Conservation (phyloP, 495 filamentous ascomycete genomes). For the Wilcoxina mikolae region DNA sequence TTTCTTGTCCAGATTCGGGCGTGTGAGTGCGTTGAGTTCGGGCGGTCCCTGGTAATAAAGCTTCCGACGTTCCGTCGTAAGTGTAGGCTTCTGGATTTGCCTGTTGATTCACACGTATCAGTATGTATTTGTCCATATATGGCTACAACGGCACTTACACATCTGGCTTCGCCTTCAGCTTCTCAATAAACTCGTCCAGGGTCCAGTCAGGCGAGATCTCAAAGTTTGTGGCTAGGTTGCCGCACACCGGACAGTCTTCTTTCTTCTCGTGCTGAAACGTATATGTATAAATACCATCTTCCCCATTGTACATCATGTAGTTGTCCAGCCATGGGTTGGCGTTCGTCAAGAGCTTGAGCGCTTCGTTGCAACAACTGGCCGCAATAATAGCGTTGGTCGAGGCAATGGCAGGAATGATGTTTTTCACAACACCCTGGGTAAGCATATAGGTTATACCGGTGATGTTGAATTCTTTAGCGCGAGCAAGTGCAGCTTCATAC, state of each 20-base stretch:
- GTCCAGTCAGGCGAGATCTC: slow-evolving; percentile 55
- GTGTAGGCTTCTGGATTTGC: slow-evolving; percentile 76
- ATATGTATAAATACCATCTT: slow-evolving; percentile 90
- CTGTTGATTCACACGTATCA: slow-evolving; percentile 8
- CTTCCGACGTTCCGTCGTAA: slow-evolving; percentile 65
- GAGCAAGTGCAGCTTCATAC: slow-evolving; percentile 66
- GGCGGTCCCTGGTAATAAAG: slow-evolving; percentile 79
- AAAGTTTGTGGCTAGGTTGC: slow-evolving; percentile 59
- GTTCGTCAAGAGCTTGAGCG: slow-evolving; percentile 77
- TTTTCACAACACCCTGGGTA: slow-evolving; percentile 96
- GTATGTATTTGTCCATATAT: background rate
- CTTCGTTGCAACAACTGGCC: slow-evolving; percentile 89
- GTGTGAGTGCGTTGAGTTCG: slow-evolving; percentile 63
- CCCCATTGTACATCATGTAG: slow-evolving; percentile 99
- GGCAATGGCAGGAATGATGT: slow-evolving; percentile 97
- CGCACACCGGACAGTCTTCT: slow-evolving; percentile 86
- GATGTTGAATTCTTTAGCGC: slow-evolving; percentile 82
- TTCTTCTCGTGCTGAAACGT: slow-evolving; percentile 90
- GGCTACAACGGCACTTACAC: slow-evolving; percentile 30
- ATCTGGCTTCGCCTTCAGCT: slow-evolving; percentile 66
- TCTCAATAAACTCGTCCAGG: slow-evolving; percentile 72
- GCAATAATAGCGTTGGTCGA: slow-evolving; percentile 96
- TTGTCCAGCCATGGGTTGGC: slow-evolving; percentile 73
- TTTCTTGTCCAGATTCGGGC: slow-evolving; percentile 66
- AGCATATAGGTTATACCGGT: slow-evolving; percentile 87